These are phyloP conservation scores for Silybum marianum DNA, from an alignment of 129 eudicot genomes.

Conservation along the genomic window DNA sequence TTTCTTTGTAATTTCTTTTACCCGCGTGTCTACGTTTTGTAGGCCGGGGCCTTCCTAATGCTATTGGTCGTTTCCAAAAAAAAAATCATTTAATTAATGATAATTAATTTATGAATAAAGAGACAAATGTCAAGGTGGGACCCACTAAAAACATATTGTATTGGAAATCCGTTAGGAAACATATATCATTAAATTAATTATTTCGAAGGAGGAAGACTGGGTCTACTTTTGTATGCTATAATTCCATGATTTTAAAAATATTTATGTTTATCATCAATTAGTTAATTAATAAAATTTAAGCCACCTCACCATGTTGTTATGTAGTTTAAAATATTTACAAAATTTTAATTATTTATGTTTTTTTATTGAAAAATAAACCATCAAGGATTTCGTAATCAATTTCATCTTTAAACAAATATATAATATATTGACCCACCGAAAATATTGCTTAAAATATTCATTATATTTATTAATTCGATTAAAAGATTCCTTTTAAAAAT, in stretches of 20 bases:
- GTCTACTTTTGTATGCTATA: constrained; percentile 17
- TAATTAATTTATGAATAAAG: too few relatives aligned
- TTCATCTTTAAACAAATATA: background rate
- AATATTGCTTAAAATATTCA: background rate
- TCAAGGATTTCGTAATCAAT: background rate
- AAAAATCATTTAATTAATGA: background rate
- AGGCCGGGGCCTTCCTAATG: too few relatives aligned
- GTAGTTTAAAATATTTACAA: too few relatives aligned
- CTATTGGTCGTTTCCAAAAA: too few relatives aligned
- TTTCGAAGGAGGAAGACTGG: constrained; percentile 6
- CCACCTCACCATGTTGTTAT: too few relatives aligned
- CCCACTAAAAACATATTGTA: constrained; percentile 15
- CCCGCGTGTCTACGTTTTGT: too few relatives aligned
- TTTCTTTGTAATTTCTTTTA: too few relatives aligned
- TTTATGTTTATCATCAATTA: background rate
- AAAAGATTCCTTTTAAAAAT: background rate
- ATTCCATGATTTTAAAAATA: constrained; percentile 19
- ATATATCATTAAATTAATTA: background rate
- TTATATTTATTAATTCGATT: background rate
- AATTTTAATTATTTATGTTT: too few relatives aligned
- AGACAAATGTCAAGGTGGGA: background rate
- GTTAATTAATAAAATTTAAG: background rate
- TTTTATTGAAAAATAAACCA: too few relatives aligned
- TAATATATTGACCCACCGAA: background rate
- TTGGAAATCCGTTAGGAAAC: constrained; percentile 18